Evolutionary conservation across 257 asterid genomes (phyloP).

Genomic region (Cordia subcordata): DNA sequence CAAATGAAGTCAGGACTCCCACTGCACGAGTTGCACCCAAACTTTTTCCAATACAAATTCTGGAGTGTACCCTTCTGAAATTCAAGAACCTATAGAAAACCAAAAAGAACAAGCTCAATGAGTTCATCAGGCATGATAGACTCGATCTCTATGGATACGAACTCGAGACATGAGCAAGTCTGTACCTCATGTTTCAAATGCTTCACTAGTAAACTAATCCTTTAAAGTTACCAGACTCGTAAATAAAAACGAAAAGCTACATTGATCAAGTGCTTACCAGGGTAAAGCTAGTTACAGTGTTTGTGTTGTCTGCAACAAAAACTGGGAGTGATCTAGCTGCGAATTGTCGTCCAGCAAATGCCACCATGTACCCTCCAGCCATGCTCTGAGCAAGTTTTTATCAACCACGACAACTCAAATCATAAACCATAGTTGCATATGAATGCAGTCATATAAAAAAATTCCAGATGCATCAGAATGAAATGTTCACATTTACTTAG

Average conservation of each 20-base stretch:
- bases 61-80: slow-evolving; percentile 76
- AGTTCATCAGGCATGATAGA: too few relatives aligned
- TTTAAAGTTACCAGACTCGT: too few relatives aligned
- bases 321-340: slow-evolving; percentile 88
- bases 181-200: too few relatives aligned
- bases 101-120: background rate
- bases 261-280: slow-evolving; percentile 40
- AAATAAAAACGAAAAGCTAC: background rate
- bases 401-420: background rate
- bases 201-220: too few relatives aligned
- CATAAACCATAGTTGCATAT: background rate
- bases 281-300: slow-evolving; percentile 75
- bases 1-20: slow-evolving; percentile 48
- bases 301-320: slow-evolving; percentile 54
- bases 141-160: background rate
- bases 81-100: slow-evolving; percentile 59
- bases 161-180: too few relatives aligned
- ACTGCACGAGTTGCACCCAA: slow-evolving; percentile 61
- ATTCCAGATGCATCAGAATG: too few relatives aligned
- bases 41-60: slow-evolving; percentile 80
- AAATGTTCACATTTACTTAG: too few relatives aligned
- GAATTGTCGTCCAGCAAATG: slow-evolving; percentile 79
- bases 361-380: slow-evolving; percentile 76
- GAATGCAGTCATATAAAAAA: too few relatives aligned
- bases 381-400: slow-evolving; percentile 33